These are phyloP conservation scores for Gossypium stocksii DNA, from an alignment of 345 rosid species.

Conservation along the genomic window DNA sequence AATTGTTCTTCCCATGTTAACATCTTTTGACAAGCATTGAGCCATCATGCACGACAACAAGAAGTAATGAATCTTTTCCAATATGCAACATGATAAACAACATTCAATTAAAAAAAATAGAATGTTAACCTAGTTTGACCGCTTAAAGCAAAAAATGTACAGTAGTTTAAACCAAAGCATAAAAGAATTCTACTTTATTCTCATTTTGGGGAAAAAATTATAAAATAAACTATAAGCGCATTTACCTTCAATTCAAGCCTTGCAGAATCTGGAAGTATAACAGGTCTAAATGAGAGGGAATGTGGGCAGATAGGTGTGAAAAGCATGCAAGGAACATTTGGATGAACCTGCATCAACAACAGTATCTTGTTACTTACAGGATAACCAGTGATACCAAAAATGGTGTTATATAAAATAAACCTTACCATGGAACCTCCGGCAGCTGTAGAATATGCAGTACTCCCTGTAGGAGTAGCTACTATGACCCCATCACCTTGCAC, in stretches of 20 bases:
- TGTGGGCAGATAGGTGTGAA: conserved; percentile 99
- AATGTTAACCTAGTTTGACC: not conserved
- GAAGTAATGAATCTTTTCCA: not conserved
- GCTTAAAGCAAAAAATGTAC: not conserved
- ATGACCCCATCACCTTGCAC: conserved; percentile 99
- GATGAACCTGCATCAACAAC: conserved; percentile 77
- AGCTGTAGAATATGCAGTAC: conserved; percentile 97
- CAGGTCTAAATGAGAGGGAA: conserved; percentile 96
- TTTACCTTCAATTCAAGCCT: conserved; percentile 83
- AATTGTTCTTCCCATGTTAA: not conserved
- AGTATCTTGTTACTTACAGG: not conserved
- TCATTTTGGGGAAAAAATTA: not conserved
- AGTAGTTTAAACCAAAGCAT: not conserved
- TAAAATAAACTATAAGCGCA: not conserved
- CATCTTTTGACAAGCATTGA: not conserved
- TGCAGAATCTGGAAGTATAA: conserved; percentile 98
- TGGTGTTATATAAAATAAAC: conserved; percentile 3
- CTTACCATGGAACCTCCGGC: conserved; percentile 99
- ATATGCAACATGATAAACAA: not conserved
- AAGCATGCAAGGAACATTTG: conserved; percentile 98
- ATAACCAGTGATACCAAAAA: conserved; percentile 1
- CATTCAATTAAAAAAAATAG: not conserved
- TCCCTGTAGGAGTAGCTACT: conserved; percentile 98
- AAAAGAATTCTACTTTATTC: not conserved
- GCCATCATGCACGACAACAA: not conserved